A percentile compares a stretch with the other conserved stretches of the same genome.
Conservation (phyloP, 2,329 filamentous ascomycete genomes). For the Emmonsiellopsis sp. region DNA sequence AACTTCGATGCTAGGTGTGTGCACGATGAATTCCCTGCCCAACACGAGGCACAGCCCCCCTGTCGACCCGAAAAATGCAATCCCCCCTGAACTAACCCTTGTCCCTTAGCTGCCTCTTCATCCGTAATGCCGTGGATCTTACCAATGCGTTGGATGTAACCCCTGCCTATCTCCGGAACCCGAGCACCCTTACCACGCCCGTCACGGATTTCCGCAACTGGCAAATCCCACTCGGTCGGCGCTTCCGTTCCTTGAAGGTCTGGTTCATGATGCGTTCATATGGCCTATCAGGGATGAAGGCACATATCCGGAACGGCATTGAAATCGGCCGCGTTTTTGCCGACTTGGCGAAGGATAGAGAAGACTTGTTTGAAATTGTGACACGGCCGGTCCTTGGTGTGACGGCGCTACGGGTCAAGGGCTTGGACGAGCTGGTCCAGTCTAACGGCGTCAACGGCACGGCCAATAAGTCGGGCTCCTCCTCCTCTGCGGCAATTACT, state of each 20-base stretch:
- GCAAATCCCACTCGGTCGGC: constrained; percentile 85
- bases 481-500: constrained; percentile 57
- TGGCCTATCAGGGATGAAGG: constrained; percentile 64
- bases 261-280: constrained; percentile 89
- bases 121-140: constrained; percentile 66
- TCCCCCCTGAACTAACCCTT: not conserved
- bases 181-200: constrained; percentile 67
- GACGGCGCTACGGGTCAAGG: constrained; percentile 59
- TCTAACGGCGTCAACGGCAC: constrained; percentile 14
- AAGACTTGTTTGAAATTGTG: constrained; percentile 67
- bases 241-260: constrained; percentile 83
- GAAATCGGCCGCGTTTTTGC: constrained; percentile 62
- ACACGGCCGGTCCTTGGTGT: constrained; percentile 68
- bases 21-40: too few relatives aligned
- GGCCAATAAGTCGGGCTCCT: constrained; percentile 16
- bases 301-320: constrained; percentile 62
- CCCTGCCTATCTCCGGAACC: constrained; percentile 73
- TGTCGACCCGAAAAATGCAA: too few relatives aligned
- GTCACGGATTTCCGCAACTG: constrained; percentile 96
- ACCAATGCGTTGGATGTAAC: constrained; percentile 69
- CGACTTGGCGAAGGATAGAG: constrained; percentile 45
- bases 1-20: constrained; percentile 65
- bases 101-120: constrained; percentile 63
- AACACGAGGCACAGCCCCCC: too few relatives aligned
- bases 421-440: constrained; percentile 26